Conservation (phyloP, 768 basidiomycete species). For the Boletus pseudopeckii region DNA sequence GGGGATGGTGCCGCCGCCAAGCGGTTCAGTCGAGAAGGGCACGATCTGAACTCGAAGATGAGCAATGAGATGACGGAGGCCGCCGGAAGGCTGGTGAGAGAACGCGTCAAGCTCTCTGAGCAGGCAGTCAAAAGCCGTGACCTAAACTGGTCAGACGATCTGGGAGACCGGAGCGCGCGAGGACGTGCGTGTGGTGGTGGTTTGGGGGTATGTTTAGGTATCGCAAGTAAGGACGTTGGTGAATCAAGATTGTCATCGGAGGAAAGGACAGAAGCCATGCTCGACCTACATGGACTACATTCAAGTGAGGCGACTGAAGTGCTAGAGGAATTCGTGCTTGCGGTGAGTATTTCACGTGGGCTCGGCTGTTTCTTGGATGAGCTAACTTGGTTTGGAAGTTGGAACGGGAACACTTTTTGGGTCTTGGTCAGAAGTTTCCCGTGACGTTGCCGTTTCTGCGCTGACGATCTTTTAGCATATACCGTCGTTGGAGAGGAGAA, state of each 20-base stretch:
- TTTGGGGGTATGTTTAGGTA: conserved; percentile 83
- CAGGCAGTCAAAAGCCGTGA: conserved; percentile 72
- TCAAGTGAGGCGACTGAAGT: conserved; percentile 91
- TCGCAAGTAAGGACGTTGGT: conserved; percentile 57
- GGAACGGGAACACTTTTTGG: conserved; percentile 85
- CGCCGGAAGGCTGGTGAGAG: conserved; percentile 79
- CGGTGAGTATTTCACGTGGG: conserved; percentile 50
- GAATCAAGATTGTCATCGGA: conserved; percentile 65
- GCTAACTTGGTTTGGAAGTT: conserved; percentile 45
- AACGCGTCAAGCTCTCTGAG: conserved; percentile 72
- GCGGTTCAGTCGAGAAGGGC: conserved; percentile 89
- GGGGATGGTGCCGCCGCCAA: conserved; percentile 97
- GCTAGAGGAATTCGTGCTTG: conserved; percentile 81
- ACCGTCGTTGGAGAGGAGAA: conserved; percentile 94
- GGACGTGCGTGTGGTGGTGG: conserved; percentile 79
- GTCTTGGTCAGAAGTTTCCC: conserved; percentile 56
- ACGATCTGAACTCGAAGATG: conserved; percentile 93
- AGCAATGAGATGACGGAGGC: conserved; percentile 79
- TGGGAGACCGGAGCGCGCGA: conserved; percentile 67
- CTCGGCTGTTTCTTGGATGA: neutral
- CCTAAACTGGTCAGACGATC: conserved; percentile 77
- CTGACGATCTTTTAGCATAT: conserved; percentile 53
- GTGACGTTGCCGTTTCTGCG: neutral
- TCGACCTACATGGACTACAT: conserved; percentile 94
- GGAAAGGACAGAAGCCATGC: conserved; percentile 82